Evolutionary conservation across 2,329 filamentous ascomycete genomes (phyloP).

Genomic region (Penicillium crustosum): DNA sequence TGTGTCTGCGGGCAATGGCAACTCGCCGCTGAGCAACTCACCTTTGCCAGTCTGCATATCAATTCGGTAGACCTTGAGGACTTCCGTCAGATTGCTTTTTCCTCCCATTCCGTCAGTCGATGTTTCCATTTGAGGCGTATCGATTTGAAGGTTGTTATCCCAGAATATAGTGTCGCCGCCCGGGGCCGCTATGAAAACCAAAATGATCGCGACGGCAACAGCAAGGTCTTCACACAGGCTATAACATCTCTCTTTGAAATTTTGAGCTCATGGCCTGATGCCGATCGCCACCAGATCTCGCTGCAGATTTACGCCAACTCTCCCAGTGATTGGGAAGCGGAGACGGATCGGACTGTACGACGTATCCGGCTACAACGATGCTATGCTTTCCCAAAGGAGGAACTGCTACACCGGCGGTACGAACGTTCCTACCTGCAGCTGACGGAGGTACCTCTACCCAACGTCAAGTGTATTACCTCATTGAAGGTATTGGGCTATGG

Average conservation of each 20-base stretch:
- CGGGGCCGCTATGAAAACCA: neutral
- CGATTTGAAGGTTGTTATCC: neutral
- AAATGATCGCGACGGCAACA: neutral
- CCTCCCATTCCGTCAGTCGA: neutral
- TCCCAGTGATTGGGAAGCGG: neutral
- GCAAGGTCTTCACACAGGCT: neutral
- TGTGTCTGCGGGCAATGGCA: slow-evolving; percentile 2
- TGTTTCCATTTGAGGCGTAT: neutral
- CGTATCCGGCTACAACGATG: neutral
- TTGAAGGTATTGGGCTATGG: neutral
- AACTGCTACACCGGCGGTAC: neutral
- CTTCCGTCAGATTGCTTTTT: neutral
- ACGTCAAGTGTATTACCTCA: neutral
- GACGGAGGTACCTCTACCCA: neutral
- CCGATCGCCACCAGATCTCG: too few relatives aligned
- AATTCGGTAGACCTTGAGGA: neutral
- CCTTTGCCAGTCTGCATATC: neutral
- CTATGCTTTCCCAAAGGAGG: neutral
- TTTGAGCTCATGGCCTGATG: neutral
- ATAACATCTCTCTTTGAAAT: neutral
- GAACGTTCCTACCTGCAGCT: neutral
- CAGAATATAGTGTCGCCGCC: neutral
- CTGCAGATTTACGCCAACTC: neutral
- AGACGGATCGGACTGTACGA: neutral
- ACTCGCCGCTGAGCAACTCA: neutral